Percentiles rank a stretch among this genome's conserved stretches.
Conservation (phyloP, 441 rosid genomes). For the Mallotus repandus region DNA sequence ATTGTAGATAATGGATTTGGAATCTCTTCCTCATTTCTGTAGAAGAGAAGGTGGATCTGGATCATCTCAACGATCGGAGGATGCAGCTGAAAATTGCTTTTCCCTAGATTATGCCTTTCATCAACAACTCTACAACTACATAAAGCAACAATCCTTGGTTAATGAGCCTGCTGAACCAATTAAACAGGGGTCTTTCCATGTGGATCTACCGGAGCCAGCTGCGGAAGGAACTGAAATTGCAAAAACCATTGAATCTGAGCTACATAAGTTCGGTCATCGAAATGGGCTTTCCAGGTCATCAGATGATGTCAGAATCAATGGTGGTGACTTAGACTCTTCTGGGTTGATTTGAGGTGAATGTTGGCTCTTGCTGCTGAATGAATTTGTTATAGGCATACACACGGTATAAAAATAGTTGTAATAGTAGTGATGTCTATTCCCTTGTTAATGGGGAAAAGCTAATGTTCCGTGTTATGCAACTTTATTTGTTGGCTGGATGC, state of each 20-base stretch:
- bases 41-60: slow-evolving; percentile 72
- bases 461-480: slow-evolving; percentile 11
- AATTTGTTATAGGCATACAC: neutral
- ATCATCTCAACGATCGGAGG: slow-evolving; percentile 52
- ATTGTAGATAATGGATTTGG: slow-evolving; percentile 71
- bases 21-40: slow-evolving; percentile 92
- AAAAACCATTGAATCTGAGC: slow-evolving; percentile 69
- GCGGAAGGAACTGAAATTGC: slow-evolving; percentile 60
- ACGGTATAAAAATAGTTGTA: slow-evolving; percentile 17
- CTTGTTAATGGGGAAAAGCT: neutral
- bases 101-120: slow-evolving; percentile 82
- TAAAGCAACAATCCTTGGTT: slow-evolving; percentile 56
- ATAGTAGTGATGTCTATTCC: slow-evolving; percentile 16
- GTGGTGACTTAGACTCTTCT: slow-evolving; percentile 27
- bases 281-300: slow-evolving; percentile 38
- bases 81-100: slow-evolving; percentile 45
- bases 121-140: slow-evolving; percentile 78
- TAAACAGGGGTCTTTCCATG: slow-evolving; percentile 90
- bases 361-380: neutral
- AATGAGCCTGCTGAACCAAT: slow-evolving; percentile 41
- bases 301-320: slow-evolving; percentile 35
- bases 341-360: slow-evolving; percentile 1
- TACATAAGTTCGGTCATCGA: slow-evolving; percentile 60
- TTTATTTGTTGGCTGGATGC: slow-evolving; percentile 18
- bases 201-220: slow-evolving; percentile 66